A percentile compares a stretch with the other conserved stretches of the same genome.
phyloP scores from a whole-genome alignment of 1,284 basidiomycete genomes.

The Austroboletus niveus region DNA sequence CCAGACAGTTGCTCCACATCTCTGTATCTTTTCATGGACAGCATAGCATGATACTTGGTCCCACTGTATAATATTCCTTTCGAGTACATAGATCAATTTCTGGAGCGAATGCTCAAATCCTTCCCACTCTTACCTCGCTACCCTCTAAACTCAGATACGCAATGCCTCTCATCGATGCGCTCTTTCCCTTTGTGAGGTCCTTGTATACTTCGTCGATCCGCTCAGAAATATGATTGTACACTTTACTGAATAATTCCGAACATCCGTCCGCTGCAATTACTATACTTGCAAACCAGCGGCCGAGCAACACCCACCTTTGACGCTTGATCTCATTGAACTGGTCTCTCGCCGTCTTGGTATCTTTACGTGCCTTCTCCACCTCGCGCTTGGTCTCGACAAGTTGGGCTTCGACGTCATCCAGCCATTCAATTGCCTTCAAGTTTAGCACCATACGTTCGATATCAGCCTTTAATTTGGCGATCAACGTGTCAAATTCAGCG shows the following conservation, averaged over 20 bases:
- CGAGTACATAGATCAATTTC: slow-evolving; percentile 6
- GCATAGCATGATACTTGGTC: slow-evolving; percentile 99
- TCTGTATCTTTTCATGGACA: slow-evolving; percentile 97
- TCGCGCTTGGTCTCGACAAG: slow-evolving; percentile 72
- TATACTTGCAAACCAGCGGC: neutral
- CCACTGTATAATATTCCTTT: slow-evolving; percentile 92
- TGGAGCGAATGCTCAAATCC: neutral
- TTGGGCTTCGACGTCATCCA: slow-evolving; percentile 90
- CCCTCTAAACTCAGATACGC: slow-evolving; percentile 84
- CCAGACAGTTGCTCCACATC: slow-evolving; percentile 99
- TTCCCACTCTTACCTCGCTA: slow-evolving; percentile 66
- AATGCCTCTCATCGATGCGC: slow-evolving; percentile 91
- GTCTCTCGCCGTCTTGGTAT: slow-evolving; percentile 87
- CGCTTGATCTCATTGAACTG: slow-evolving; percentile 88
- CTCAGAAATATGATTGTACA: slow-evolving; percentile 94
- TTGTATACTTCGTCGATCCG: slow-evolving; percentile 97
- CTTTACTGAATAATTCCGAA: slow-evolving; percentile 87
- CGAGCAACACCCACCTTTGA: slow-evolving; percentile 52
- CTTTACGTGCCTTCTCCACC: slow-evolving; percentile 75
- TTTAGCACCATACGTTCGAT: slow-evolving; percentile 96
- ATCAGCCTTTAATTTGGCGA: slow-evolving; percentile 73
- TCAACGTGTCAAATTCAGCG: slow-evolving; percentile 75
- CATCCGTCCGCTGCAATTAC: slow-evolving; percentile 37
- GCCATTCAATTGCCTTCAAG: slow-evolving; percentile 90
- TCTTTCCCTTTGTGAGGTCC: slow-evolving; percentile 93